These are phyloP conservation scores for Incumbomyces lentus DNA, from an alignment of 2,329 filamentous ascomycete species.

Conservation along the genomic window DNA sequence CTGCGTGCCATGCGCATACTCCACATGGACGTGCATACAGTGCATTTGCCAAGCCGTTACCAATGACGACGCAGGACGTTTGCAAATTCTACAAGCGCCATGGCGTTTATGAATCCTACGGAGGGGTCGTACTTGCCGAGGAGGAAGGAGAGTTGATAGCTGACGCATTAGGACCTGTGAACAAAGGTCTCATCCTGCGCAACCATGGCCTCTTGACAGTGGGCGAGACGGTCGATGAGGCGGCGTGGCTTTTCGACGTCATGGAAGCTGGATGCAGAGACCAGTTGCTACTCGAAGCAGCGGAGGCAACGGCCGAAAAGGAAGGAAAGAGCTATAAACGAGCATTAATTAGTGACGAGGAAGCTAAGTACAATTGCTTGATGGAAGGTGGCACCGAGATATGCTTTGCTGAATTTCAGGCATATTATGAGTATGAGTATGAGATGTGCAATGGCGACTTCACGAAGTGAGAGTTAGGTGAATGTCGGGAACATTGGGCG, in stretches of 20 bases:
- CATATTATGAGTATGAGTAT: constrained; percentile 23
- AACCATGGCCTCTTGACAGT: constrained; percentile 66
- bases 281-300: constrained; percentile 40
- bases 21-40: constrained; percentile 58
- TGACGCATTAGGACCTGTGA: constrained; percentile 47
- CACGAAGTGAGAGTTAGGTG: no score
- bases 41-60: constrained; percentile 52
- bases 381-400: constrained; percentile 22
- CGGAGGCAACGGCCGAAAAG: neutral
- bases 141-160: constrained; percentile 58
- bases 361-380: constrained; percentile 20
- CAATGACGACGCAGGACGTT: constrained; percentile 51
- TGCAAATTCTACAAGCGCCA: constrained; percentile 41
- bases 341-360: constrained; percentile 41
- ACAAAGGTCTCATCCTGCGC: constrained; percentile 53
- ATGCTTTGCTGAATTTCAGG: constrained; percentile 23
- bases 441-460: no score
- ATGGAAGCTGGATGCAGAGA: constrained; percentile 60
- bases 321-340: constrained; percentile 38
- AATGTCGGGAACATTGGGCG: no score
- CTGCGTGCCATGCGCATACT: constrained; percentile 61
- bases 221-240: constrained; percentile 62
- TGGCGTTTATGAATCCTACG: constrained; percentile 54
- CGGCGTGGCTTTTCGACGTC: constrained; percentile 58
- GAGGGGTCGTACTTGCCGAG: constrained; percentile 51